Conservation (phyloP, 164 flowering plant genomes). For the Chimonanthus praecox region DNA sequence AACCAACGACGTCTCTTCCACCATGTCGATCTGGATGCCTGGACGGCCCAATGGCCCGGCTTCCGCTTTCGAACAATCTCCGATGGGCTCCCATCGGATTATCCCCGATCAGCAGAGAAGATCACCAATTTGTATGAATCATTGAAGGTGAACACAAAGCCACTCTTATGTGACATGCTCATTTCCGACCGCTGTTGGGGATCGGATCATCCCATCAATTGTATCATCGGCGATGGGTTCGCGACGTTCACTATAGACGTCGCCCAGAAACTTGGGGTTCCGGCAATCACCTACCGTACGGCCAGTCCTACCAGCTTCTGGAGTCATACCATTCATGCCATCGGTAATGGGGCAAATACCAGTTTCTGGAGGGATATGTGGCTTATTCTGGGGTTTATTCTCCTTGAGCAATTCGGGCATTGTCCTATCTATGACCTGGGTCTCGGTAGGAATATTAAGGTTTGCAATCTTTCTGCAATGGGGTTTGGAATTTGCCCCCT, state of each 20-base stretch:
- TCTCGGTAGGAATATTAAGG: no score
- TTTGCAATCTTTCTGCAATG: no score
- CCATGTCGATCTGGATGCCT: constrained; percentile 6
- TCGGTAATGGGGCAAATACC: no score
- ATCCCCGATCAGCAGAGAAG: constrained; percentile 20
- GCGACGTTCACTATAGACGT: constrained; percentile 21
- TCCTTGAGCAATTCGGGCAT: no score
- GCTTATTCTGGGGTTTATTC: no score
- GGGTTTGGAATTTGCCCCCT: no score
- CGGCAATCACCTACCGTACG: constrained; percentile 22
- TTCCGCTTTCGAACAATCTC: constrained; percentile 25
- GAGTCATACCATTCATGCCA: not conserved
- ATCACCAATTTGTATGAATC: constrained; percentile 17
- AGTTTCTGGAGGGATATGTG: no score
- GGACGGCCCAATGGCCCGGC: constrained; percentile 9
- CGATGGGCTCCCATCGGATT: constrained; percentile 29
- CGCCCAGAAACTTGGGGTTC: constrained; percentile 25
- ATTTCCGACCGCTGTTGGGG: not conserved
- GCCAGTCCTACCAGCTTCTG: constrained; percentile 27
- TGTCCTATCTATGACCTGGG: no score
- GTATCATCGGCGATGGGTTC: constrained; percentile 32
- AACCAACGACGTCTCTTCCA: constrained; percentile 30
- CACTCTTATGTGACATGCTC: constrained; percentile 16
- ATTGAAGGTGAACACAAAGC: constrained; percentile 6
- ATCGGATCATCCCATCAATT: constrained; percentile 15